Evolutionary conservation across 1,139 yeast species (phyloP), one percentile per base, ranked within the genome.

Genomic region (Hyphopichia buzzinii): DNA sequence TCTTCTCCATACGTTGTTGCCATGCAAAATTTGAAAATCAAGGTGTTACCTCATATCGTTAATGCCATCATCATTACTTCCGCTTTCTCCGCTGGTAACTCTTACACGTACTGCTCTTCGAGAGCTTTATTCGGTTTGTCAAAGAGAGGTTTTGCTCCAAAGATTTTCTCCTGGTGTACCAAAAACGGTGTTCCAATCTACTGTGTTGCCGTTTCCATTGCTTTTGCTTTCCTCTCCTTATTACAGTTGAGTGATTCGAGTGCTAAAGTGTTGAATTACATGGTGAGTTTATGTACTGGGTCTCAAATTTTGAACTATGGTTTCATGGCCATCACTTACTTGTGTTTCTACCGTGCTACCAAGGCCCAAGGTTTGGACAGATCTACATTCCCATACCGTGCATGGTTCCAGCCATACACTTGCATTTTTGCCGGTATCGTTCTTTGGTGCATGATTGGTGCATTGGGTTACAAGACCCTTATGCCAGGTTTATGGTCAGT

Each of bases 271-370:
- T 71, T 87, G 48, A 74, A 74, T 51, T 86, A 90, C 83, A 73
- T 87, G 57, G 81, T 85, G 37, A 81, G 79, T 49, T 65, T 87
- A 47, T 83, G 84, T 48, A 86, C 95, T 2, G 86, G 90, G 1
- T 82, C 90, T 2, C 92, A 85, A 58, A 65, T 86, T 47, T 76
- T 86, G 51, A 85, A 84, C 55, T 85, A 81, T 51, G 74, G 76
- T 30, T 70, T 79, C 45, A 79, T 87, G 71, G 64, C 79, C 40
- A 54, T 79, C 28, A 81, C 84, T 3, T 87, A 83, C 40, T 47
- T 66, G 37, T 54, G 60, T 42, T 87, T 86, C 61, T 74, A 77
- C 58, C 65, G 72, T 36, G 92, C 90, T 2, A 69, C 77, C 47
- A 55, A 66, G 30, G 78, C 68, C 1, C 62, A 43, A 36, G 57